These are phyloP conservation scores for Arbutus unedo DNA, from an alignment of 148 eudicot species.

Conservation along the genomic window DNA sequence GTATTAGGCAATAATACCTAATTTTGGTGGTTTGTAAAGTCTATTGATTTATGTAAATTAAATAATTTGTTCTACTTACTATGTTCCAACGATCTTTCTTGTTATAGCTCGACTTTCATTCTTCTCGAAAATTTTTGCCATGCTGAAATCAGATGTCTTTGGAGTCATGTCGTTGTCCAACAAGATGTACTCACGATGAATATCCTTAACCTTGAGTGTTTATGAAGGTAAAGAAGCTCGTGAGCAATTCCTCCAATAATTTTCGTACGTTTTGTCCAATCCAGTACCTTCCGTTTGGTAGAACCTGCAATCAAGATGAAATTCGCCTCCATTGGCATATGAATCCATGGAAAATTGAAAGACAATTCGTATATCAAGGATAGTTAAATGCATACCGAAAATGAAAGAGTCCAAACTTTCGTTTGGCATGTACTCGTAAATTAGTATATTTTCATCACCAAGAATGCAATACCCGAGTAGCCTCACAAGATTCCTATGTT, in stretches of 20 bases:
- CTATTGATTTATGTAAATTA: not conserved
- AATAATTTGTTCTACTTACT: not conserved
- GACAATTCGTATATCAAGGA: not conserved
- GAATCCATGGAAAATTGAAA: not conserved
- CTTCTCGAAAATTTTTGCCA: not conserved
- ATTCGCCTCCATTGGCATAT: not conserved
- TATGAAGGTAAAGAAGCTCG: slow-evolving; percentile 10
- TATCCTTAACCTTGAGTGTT: slow-evolving; percentile 7
- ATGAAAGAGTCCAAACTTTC: slow-evolving; percentile 3
- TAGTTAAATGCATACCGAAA: not conserved
- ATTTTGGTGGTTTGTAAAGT: not conserved
- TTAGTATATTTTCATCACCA: slow-evolving; percentile 6
- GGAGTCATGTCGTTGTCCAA: not conserved
- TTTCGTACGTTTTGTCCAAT: not conserved
- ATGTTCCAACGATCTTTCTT: slow-evolving; percentile 10
- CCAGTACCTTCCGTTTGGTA: not conserved
- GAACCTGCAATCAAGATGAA: not conserved
- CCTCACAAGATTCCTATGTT: slow-evolving; percentile 5
- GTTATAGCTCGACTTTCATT: not conserved
- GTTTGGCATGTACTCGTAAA: not conserved
- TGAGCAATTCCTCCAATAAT: slow-evolving; percentile 7
- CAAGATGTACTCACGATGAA: slow-evolving; percentile 1
- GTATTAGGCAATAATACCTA: not conserved
- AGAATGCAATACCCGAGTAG: slow-evolving; percentile 4
- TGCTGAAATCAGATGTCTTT: slow-evolving; percentile 8